Evolutionary conservation across 495 filamentous ascomycete genomes (phyloP).

Genomic region (Chaetomium tenue): DNA sequence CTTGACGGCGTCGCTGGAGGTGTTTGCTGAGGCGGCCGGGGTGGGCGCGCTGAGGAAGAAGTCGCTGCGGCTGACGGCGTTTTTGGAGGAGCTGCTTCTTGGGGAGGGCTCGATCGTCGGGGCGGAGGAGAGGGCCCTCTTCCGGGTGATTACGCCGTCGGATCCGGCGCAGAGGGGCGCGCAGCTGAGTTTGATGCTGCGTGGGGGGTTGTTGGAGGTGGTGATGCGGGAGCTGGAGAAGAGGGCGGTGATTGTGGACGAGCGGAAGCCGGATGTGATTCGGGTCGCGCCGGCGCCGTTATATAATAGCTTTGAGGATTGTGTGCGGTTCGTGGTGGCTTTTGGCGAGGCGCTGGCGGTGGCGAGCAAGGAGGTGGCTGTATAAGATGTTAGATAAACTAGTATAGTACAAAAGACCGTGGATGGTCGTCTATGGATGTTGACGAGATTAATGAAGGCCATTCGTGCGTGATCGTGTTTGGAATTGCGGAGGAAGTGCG

Average conservation of each 20-base stretch:
- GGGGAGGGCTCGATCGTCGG: conserved; percentile 22
- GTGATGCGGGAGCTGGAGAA: conserved; percentile 69
- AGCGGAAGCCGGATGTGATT: conserved; percentile 86
- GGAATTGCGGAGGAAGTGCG: no score
- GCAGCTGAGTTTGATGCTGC: conserved; percentile 76
- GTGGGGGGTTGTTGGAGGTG: conserved; percentile 62
- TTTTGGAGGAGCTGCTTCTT: conserved; percentile 68
- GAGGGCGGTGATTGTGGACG: conserved; percentile 76
- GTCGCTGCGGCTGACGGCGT: conserved; percentile 71
- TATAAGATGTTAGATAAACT: background rate
- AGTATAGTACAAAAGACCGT: background rate
- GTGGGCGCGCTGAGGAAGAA: conserved; percentile 70
- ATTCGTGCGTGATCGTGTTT: no score
- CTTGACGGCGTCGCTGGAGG: conserved; percentile 70
- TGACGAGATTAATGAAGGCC: no score
- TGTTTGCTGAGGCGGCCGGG: conserved; percentile 69
- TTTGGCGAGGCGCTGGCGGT: conserved; percentile 54
- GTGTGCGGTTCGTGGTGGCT: conserved; percentile 69
- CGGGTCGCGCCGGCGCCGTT: conserved; percentile 88
- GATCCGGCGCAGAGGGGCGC: conserved; percentile 73
- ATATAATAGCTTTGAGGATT: conserved; percentile 82
- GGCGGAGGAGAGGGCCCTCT: conserved; percentile 52
- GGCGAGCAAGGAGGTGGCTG: conserved; percentile 21
- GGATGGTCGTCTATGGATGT: background rate
- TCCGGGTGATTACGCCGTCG: conserved; percentile 76